phyloP scores from a whole-genome alignment of 2,329 filamentous ascomycete species.

The Sclerotinia spermophila region DNA sequence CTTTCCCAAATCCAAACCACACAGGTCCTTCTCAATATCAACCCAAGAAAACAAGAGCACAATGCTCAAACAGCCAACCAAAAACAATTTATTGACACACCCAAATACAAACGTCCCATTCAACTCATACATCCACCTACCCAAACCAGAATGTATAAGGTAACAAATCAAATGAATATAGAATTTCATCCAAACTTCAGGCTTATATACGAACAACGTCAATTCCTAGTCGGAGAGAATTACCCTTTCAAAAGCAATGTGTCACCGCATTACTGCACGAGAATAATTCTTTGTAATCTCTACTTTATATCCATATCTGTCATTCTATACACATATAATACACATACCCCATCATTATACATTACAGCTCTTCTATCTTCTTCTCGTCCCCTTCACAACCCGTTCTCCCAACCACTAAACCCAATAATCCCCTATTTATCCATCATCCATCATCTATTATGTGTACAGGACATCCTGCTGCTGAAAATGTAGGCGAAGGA shows the following conservation, averaged over 20 bases:
- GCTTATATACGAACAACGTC: too few species aligned
- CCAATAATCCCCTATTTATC: not conserved
- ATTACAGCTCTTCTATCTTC: not conserved
- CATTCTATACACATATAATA: not conserved
- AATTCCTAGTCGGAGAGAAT: not conserved
- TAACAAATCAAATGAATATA: not conserved
- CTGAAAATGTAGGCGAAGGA: not conserved
- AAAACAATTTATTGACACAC: not conserved
- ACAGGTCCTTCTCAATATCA: not conserved
- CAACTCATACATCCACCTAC: not conserved
- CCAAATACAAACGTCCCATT: not conserved
- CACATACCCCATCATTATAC: not conserved
- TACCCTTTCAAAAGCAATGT: not conserved
- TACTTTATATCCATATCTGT: not conserved
- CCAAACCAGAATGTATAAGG: not conserved
- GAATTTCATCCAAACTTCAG: not conserved
- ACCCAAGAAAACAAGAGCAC: not conserved
- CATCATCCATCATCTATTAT: constrained; percentile 8
- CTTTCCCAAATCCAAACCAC: not conserved
- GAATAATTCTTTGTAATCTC: not conserved
- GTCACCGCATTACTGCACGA: not conserved
- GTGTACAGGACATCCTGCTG: not conserved
- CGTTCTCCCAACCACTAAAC: not conserved
- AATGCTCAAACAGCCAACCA: not conserved
- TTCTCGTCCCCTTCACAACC: not conserved